Conservation (phyloP, 192 early-diverging fungal species). For the Backusella tarrabulga region DNA sequence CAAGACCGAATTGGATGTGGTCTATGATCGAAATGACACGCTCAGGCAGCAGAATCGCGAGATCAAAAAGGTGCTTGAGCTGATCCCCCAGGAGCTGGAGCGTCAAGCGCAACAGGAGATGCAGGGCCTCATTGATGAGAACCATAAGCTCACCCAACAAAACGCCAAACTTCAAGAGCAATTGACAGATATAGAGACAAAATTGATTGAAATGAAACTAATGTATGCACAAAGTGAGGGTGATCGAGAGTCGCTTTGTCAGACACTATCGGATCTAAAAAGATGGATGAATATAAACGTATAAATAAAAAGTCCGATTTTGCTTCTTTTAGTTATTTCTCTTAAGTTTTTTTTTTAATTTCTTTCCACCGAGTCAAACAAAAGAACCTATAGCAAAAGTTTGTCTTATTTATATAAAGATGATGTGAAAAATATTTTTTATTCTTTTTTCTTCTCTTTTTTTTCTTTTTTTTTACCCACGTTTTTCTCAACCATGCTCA, state of each 20-base stretch:
- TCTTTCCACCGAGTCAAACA: slow-evolving; percentile 10
- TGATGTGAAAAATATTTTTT: not conserved
- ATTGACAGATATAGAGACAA: slow-evolving; percentile 60
- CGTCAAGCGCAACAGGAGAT: slow-evolving; percentile 61
- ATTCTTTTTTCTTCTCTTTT: not conserved
- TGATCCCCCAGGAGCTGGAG: slow-evolving; percentile 59
- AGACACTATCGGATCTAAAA: slow-evolving; percentile 66
- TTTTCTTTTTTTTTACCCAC: slow-evolving; percentile 1
- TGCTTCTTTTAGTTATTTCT: not conserved
- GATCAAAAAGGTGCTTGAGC: slow-evolving; percentile 54
- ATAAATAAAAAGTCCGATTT: not conserved
- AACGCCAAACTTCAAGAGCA: slow-evolving; percentile 65
- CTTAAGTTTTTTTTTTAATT: slow-evolving; percentile 1
- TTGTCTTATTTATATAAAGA: not conserved
- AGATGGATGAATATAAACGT: slow-evolving; percentile 45
- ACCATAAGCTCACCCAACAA: slow-evolving; percentile 64
- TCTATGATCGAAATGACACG: slow-evolving; percentile 50
- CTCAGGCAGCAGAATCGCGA: slow-evolving; percentile 54
- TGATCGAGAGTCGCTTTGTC: slow-evolving; percentile 63
- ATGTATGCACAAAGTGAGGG: slow-evolving; percentile 83
- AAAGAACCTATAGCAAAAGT: slow-evolving; percentile 4
- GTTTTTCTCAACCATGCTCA: not conserved
- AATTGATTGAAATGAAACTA: slow-evolving; percentile 73
- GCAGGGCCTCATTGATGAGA: slow-evolving; percentile 75
- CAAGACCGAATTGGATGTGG: slow-evolving; percentile 51